Conservation (phyloP, 768 basidiomycete genomes). For the Suillus cothurnatus region DNA sequence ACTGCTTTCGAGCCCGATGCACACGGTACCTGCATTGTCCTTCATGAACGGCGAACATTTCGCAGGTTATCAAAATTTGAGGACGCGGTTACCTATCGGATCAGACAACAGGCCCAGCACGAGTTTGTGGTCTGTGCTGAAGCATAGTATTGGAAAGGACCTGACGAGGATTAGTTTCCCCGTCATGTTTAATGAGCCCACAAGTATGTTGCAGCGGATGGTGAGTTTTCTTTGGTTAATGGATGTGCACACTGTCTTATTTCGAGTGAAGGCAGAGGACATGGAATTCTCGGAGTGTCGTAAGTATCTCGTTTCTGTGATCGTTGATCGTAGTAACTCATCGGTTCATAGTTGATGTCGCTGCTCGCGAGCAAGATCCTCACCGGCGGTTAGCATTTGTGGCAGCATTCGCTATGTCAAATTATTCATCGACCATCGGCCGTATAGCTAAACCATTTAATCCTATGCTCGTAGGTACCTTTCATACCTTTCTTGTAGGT, state of each 20-base stretch:
- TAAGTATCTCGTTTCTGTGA: conserved; percentile 41
- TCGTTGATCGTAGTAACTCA: conserved; percentile 13
- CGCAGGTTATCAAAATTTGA: conserved; percentile 65
- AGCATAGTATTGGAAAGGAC: conserved; percentile 95
- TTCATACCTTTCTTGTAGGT: not conserved
- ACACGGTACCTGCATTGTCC: conserved; percentile 35
- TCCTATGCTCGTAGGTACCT: conserved; percentile 77
- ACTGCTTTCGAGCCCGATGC: conserved; percentile 53
- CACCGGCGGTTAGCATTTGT: conserved; percentile 88
- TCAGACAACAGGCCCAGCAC: conserved; percentile 84
- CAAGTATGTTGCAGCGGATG: conserved; percentile 97
- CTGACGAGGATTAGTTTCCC: conserved; percentile 95
- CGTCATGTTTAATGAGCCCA: conserved; percentile 91
- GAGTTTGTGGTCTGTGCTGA: conserved; percentile 93
- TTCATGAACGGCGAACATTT: conserved; percentile 51
- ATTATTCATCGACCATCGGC: conserved; percentile 95
- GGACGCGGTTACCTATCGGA: conserved; percentile 60
- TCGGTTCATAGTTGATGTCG: conserved; percentile 70
- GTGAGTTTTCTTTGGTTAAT: conserved; percentile 36
- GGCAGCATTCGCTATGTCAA: conserved; percentile 96
- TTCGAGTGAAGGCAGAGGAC: conserved; percentile 69
- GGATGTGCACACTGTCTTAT: conserved; percentile 8
- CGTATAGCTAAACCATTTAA: conserved; percentile 98
- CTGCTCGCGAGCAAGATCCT: conserved; percentile 73
- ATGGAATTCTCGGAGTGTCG: conserved; percentile 96